Conservation (phyloP, 2,329 filamentous ascomycete genomes). For the Aspergillus ochraceus region DNA sequence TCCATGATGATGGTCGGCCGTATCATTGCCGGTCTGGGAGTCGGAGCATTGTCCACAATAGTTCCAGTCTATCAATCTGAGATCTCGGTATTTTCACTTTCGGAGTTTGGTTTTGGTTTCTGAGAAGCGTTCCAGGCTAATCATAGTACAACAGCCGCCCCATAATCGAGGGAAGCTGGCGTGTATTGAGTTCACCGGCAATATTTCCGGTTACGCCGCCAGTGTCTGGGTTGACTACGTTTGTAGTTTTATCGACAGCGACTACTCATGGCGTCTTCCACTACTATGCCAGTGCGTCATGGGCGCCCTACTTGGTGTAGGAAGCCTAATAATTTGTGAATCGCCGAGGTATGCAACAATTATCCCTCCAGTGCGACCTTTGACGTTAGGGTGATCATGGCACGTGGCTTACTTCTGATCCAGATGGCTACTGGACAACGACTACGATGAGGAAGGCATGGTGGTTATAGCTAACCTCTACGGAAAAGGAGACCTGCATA, state of each 20-base stretch:
- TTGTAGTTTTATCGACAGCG: constrained; percentile 81
- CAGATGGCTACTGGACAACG: constrained; percentile 96
- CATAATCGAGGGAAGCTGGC: constrained; percentile 95
- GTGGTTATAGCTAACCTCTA: constrained; percentile 98
- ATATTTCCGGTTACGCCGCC: constrained; percentile 91
- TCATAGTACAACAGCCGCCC: constrained; percentile 58
- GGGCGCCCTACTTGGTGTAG: constrained; percentile 79
- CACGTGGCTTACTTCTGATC: constrained; percentile 6
- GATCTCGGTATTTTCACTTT: constrained; percentile 60
- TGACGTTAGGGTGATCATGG: constrained; percentile 24
- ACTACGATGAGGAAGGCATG: constrained; percentile 97
- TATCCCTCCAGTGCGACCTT: not conserved
- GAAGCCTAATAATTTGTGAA: constrained; percentile 91
- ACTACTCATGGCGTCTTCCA: constrained; percentile 88
- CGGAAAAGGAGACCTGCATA: constrained; percentile 91
- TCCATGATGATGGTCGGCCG: constrained; percentile 83
- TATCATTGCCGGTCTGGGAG: constrained; percentile 79
- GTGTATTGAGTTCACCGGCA: constrained; percentile 97
- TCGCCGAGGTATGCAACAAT: constrained; percentile 72
- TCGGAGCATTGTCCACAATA: constrained; percentile 86
- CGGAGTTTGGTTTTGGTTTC: not conserved
- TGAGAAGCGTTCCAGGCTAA: constrained; percentile 16
- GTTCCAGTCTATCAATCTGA: constrained; percentile 93
- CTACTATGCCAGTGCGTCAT: constrained; percentile 92
- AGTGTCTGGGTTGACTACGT: constrained; percentile 99